phyloP scores from a whole-genome alignment of 768 basidiomycete species.

The Russula sp. region DNA sequence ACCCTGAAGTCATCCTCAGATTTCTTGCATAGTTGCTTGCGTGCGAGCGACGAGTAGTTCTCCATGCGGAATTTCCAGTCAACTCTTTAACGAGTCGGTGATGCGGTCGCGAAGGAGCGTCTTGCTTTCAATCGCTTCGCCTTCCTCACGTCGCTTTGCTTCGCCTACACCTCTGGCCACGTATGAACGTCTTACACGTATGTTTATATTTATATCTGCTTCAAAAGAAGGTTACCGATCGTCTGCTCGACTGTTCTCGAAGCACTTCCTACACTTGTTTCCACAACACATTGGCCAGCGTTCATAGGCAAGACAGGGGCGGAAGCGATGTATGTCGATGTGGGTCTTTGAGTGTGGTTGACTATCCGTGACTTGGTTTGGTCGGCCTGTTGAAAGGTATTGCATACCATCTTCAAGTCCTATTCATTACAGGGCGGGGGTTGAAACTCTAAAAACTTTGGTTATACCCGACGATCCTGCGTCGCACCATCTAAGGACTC shows the following conservation, averaged over 20 bases:
- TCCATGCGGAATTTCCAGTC: not conserved
- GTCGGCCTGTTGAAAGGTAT: not conserved
- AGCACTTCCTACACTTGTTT: not conserved
- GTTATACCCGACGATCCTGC: not conserved
- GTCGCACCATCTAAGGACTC: not conserved
- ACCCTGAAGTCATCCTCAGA: not conserved
- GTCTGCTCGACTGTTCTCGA: not conserved
- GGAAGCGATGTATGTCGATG: not conserved
- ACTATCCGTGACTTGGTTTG: not conserved
- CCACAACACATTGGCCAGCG: not conserved
- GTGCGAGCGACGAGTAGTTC: not conserved
- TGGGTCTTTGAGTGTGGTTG: not conserved
- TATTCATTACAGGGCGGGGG: not conserved
- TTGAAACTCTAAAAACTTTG: not conserved
- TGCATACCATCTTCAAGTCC: not conserved
- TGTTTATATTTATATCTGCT: not conserved
- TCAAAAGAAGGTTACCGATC: not conserved
- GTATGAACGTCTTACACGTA: not conserved
- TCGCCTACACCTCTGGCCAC: not conserved
- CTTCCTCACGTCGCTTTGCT: not conserved
- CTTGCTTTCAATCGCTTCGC: not conserved
- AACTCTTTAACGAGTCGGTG: not conserved
- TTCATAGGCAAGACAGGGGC: not conserved
- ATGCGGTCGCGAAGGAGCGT: not conserved
- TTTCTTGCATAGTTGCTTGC: not conserved